Percentiles rank a stretch among this genome's conserved stretches.
These are phyloP conservation scores for Simplicillium aogashimaense DNA, from an alignment of 2,329 filamentous ascomycete species.

Conservation along the genomic window DNA sequence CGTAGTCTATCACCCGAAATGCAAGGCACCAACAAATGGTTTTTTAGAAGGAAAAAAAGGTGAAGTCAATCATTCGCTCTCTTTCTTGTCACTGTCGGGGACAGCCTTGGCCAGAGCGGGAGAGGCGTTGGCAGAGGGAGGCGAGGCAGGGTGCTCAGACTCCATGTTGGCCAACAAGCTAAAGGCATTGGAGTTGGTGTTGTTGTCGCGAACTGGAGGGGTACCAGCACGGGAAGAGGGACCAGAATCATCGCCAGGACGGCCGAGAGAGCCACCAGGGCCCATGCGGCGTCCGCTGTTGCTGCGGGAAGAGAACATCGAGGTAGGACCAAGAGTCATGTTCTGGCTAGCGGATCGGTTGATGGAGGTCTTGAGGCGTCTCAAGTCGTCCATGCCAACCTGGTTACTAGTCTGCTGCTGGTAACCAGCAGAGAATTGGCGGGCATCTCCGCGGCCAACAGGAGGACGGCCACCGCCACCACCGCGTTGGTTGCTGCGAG, in stretches of 20 bases:
- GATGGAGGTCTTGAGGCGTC: conserved; percentile 61
- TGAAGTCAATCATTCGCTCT: conserved; percentile 26
- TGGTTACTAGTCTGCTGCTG: conserved; percentile 71
- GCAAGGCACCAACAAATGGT: conserved; percentile 26
- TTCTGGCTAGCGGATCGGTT: conserved; percentile 53
- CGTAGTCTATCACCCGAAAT: conserved; percentile 43
- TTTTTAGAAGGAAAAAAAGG: conserved; percentile 13
- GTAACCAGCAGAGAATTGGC: conserved; percentile 68
- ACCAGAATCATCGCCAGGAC: conserved; percentile 74
- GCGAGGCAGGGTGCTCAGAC: conserved; percentile 55
- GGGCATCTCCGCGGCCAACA: conserved; percentile 76
- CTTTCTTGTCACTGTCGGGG: conserved; percentile 46
- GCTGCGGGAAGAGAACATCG: conserved; percentile 81
- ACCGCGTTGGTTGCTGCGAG: conserved; percentile 51
- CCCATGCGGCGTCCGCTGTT: conserved; percentile 80
- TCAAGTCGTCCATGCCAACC: conserved; percentile 84
- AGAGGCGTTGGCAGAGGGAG: conserved; percentile 58
- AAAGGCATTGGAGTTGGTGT: conserved; percentile 66
- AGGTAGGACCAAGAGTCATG: conserved; percentile 67
- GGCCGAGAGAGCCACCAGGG: conserved; percentile 61
- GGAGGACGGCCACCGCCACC: conserved; percentile 54
- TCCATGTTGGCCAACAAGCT: conserved; percentile 56
- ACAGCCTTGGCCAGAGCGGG: conserved; percentile 55
- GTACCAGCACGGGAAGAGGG: conserved; percentile 85
- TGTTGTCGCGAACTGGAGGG: conserved; percentile 50